phyloP scores from a whole-genome alignment of 2,329 filamentous ascomycete genomes.

The Penicillium psychrosexuale region DNA sequence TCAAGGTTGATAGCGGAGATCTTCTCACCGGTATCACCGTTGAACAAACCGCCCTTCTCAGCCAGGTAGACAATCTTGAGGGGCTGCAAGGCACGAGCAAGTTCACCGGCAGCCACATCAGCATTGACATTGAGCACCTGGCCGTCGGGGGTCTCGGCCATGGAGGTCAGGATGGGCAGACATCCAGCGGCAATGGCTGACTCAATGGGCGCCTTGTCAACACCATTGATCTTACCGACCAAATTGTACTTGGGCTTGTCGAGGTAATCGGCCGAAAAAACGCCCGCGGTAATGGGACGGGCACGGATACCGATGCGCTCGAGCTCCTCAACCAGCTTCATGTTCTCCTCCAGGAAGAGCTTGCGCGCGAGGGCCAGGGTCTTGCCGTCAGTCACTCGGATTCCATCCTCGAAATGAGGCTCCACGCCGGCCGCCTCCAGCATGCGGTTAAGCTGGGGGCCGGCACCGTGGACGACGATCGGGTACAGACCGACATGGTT shows the following conservation, averaged over 20 bases:
- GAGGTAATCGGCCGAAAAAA: conserved; percentile 89
- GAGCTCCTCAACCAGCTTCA: conserved; percentile 84
- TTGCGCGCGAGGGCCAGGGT: conserved; percentile 86
- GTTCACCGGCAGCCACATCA: conserved; percentile 90
- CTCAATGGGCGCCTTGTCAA: conserved; percentile 88
- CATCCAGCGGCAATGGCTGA: conserved; percentile 87
- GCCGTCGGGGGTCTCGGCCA: conserved; percentile 89
- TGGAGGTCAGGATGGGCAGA: conserved; percentile 89
- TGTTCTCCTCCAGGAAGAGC: conserved; percentile 92
- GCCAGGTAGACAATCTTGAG: conserved; percentile 98
- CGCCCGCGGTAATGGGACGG: conserved; percentile 81
- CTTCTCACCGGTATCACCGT: conserved; percentile 89
- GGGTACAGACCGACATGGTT: conserved; percentile 94
- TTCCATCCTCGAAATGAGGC: conserved; percentile 94
- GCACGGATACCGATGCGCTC: conserved; percentile 87
- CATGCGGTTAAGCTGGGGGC: conserved; percentile 89
- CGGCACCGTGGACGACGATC: conserved; percentile 91
- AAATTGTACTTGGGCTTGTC: conserved; percentile 95
- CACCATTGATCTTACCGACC: conserved; percentile 90
- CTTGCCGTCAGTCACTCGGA: conserved; percentile 91
- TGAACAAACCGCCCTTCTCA: conserved; percentile 94
- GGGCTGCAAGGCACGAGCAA: conserved; percentile 83
- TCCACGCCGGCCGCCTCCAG: conserved; percentile 88
- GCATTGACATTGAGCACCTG: conserved; percentile 97
- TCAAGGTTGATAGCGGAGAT: conserved; percentile 97